These are phyloP conservation scores for Torrubiella hemipterigena DNA, from an alignment of 2,329 filamentous ascomycete species.

Conservation along the genomic window DNA sequence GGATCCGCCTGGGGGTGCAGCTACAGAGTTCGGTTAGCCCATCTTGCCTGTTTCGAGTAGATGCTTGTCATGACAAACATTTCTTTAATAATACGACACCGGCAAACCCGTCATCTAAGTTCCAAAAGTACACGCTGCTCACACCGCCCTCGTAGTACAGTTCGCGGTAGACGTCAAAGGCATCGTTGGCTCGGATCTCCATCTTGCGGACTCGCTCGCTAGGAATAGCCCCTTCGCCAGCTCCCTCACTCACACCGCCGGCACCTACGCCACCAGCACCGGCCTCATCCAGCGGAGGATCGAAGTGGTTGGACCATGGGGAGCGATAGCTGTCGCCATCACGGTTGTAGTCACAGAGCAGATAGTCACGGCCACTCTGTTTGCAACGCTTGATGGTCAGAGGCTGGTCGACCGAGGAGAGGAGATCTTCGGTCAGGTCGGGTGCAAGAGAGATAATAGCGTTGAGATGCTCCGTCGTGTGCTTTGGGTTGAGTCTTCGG, in stretches of 20 bases:
- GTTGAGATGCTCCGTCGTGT: conserved; percentile 79
- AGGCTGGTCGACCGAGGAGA: conserved; percentile 94
- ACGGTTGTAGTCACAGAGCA: conserved; percentile 99
- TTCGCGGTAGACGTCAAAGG: conserved; percentile 93
- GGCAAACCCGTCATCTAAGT: conserved; percentile 93
- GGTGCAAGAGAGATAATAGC: conserved; percentile 81
- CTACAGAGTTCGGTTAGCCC: conserved; percentile 26
- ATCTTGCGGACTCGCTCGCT: conserved; percentile 86
- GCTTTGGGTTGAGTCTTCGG: conserved; percentile 89
- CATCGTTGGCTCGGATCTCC: conserved; percentile 88
- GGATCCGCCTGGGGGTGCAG: conserved; percentile 50
- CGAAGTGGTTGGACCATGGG: conserved; percentile 98
- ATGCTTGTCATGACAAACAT: conserved; percentile 35
- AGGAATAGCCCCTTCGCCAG: conserved; percentile 71
- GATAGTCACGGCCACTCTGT: conserved; percentile 85
- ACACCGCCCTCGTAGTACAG: conserved; percentile 96
- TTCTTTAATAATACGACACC: conserved; percentile 96
- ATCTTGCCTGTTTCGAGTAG: not conserved
- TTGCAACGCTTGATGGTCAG: conserved; percentile 76
- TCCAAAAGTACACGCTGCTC: conserved; percentile 96
- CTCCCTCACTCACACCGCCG: conserved; percentile 42
- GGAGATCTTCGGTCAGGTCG: conserved; percentile 90
- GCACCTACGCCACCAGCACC: conserved; percentile 37
- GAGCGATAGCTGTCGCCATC: conserved; percentile 96
- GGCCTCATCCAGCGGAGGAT: conserved; percentile 67